Conservation (phyloP, 805 yeast species). For the Metschnikowia sp. region DNA sequence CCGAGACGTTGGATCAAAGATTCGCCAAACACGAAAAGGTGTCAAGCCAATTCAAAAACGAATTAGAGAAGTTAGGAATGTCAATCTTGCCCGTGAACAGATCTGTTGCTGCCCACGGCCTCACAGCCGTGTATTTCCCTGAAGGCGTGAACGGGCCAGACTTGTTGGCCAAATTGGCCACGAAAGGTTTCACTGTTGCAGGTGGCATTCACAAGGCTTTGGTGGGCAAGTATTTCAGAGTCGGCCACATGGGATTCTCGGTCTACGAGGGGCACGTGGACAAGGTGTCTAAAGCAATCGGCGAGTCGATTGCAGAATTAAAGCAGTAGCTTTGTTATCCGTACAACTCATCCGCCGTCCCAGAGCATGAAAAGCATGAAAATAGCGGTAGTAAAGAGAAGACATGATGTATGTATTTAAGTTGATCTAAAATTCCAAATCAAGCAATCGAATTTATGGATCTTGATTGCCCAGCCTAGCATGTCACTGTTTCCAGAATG, state of each 20-base stretch:
- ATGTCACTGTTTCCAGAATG: no score
- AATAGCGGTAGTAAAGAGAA: no score
- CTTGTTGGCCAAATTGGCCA: constrained; percentile 54
- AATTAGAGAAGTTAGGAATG: constrained; percentile 44
- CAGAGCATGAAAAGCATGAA: no score
- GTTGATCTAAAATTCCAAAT: no score
- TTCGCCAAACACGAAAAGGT: constrained; percentile 59
- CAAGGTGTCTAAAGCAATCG: constrained; percentile 31
- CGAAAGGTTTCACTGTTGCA: constrained; percentile 73
- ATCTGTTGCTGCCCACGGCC: constrained; percentile 76
- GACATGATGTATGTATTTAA: no score
- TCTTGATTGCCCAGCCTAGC: no score
- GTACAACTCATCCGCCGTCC: not conserved
- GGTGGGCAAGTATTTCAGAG: constrained; percentile 79
- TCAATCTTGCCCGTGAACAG: constrained; percentile 58
- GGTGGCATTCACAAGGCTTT: constrained; percentile 87
- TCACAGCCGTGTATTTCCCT: constrained; percentile 82
- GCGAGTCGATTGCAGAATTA: constrained; percentile 22
- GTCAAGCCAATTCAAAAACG: constrained; percentile 64
- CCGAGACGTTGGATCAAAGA: constrained; percentile 43
- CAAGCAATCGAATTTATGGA: no score
- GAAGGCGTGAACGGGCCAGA: constrained; percentile 67
- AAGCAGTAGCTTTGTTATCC: constrained; percentile 20
- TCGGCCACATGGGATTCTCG: constrained; percentile 95
- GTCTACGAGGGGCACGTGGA: constrained; percentile 42